Conservation (phyloP, 2,329 filamentous ascomycete genomes). For the Chaetomium sp. region DNA sequence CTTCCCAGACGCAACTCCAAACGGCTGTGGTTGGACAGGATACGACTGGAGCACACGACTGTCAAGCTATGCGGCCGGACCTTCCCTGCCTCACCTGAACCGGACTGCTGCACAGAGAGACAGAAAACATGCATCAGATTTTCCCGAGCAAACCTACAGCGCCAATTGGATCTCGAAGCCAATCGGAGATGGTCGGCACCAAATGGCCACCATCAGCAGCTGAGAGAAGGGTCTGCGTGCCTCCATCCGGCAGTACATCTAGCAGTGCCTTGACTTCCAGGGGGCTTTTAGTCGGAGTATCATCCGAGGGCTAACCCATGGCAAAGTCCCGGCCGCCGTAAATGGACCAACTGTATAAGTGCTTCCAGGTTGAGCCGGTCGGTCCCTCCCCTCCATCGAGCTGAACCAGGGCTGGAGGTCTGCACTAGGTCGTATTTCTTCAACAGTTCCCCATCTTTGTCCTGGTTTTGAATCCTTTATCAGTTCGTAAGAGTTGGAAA, state of each 20-base stretch:
- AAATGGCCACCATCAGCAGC: background rate
- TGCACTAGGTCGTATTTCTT: conserved; percentile 9
- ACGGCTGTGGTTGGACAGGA: conserved; percentile 46
- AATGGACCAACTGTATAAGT: conserved; percentile 27
- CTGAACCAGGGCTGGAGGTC: conserved; percentile 5
- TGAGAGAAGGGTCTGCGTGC: background rate
- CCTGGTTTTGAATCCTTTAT: conserved; percentile 1
- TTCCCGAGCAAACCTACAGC: background rate
- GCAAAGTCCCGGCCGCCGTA: conserved; percentile 23
- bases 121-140: background rate
- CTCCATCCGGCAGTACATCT: background rate
- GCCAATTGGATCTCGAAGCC: conserved; percentile 13
- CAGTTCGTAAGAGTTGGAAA: background rate
- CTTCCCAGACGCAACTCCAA: conserved; percentile 17
- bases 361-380: background rate
- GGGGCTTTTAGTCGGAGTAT: background rate
- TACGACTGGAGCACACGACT: conserved; percentile 39
- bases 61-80: conserved; percentile 4
- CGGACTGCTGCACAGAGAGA: conserved; percentile 6
- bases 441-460: conserved; percentile 3
- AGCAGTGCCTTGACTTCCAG: background rate
- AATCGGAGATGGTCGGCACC: conserved; percentile 4
- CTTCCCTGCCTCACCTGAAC: conserved; percentile 27
- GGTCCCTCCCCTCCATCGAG: conserved; percentile 15
- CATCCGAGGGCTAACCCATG: conserved; percentile 12